Evolutionary conservation across 306 rosid species (phyloP).

Genomic region (Fagus crenata): DNA sequence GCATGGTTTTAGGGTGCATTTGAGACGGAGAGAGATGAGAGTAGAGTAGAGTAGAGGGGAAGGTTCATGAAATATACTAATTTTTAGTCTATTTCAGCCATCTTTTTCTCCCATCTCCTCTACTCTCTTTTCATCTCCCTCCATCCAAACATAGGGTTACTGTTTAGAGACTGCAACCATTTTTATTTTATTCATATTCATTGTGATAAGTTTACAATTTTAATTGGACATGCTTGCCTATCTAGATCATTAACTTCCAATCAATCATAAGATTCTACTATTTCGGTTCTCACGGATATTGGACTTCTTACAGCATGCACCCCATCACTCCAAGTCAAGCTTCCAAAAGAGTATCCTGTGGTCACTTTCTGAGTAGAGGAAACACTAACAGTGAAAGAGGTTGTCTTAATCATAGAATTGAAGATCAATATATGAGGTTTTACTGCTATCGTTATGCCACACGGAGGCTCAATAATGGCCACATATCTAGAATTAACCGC

Average conservation of each 20-base stretch:
- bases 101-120: too few species aligned
- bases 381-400: slow-evolving; percentile 37
- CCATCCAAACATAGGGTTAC: too few species aligned
- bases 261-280: slow-evolving; percentile 29
- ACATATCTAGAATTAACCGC: slow-evolving; percentile 26
- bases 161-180: neutral
- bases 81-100: too few species aligned
- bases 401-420: slow-evolving; percentile 33
- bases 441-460: slow-evolving; percentile 30
- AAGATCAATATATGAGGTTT: slow-evolving; percentile 37
- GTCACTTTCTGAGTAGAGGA: slow-evolving; percentile 27
- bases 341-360: slow-evolving; percentile 41
- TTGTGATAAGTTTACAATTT: neutral
- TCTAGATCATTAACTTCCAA: neutral
- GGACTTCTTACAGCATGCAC: slow-evolving; percentile 45
- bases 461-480: slow-evolving; percentile 34
- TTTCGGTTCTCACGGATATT: slow-evolving; percentile 40
- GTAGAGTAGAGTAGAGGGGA: too few species aligned
- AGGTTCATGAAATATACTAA: too few species aligned
- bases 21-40: too few species aligned
- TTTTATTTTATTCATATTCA: neutral
- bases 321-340: slow-evolving; percentile 48
- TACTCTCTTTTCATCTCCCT: too few species aligned
- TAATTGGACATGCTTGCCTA: neutral
- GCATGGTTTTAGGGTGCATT: too few species aligned